phyloP scores from a whole-genome alignment of 257 asterid species.

The Dorcoceras hygrometricum region DNA sequence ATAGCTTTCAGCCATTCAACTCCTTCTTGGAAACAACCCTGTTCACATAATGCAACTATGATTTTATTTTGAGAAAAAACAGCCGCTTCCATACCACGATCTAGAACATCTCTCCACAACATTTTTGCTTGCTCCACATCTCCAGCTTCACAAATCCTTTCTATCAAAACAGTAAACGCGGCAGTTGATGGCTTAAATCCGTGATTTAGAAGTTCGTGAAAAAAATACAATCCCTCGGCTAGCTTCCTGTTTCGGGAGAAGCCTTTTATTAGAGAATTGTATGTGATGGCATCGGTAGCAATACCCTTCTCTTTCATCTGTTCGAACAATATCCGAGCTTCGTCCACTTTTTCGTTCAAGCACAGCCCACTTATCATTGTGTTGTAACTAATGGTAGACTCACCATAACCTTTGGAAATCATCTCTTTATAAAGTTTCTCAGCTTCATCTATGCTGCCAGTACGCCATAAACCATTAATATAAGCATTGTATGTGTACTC shows the following conservation, averaged over 20 bases:
- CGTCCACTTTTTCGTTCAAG: conserved; percentile 42
- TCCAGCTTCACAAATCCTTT: conserved; percentile 46
- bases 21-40: conserved; percentile 42
- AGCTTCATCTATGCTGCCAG: conserved; percentile 52
- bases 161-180: conserved; percentile 39
- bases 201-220: conserved; percentile 40
- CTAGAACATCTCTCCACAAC: conserved; percentile 54
- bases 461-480: conserved; percentile 51
- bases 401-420: conserved; percentile 48
- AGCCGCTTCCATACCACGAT: conserved; percentile 44
- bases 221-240: conserved; percentile 34
- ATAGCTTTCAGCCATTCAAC: conserved; percentile 44
- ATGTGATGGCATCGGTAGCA: conserved; percentile 40
- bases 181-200: conserved; percentile 47
- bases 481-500: conserved; percentile 51
- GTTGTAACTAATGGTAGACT: conserved; percentile 46
- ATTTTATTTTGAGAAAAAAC: conserved; percentile 35
- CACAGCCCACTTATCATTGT: conserved; percentile 62
- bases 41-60: conserved; percentile 43
- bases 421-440: conserved; percentile 56
- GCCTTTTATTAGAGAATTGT: conserved; percentile 51
- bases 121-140: conserved; percentile 46
- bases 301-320: conserved; percentile 52
- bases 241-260: conserved; percentile 42
- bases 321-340: conserved; percentile 44